Percentiles rank a stretch among this genome's conserved stretches.
These are phyloP conservation scores for Candida railenensis DNA, from an alignment of 805 yeast species.

Conservation along the genomic window DNA sequence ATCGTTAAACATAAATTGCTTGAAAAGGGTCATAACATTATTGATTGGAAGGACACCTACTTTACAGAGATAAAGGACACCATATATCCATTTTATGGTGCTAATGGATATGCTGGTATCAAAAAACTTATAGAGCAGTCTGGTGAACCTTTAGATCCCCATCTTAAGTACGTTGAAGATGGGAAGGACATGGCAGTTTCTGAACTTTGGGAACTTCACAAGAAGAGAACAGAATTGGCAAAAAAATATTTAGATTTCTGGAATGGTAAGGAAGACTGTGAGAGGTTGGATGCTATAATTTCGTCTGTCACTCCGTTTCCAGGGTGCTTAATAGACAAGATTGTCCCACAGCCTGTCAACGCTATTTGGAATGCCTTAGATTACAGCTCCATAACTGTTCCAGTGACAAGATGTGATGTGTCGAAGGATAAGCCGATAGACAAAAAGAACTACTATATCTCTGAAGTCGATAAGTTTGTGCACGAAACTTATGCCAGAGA, in stretches of 20 bases:
- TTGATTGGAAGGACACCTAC: constrained; percentile 42
- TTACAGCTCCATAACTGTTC: constrained; percentile 37
- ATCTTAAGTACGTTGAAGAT: constrained; percentile 33
- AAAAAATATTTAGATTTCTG: constrained; percentile 37
- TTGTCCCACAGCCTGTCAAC: constrained; percentile 48
- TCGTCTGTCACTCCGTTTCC: constrained; percentile 28
- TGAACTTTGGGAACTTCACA: constrained; percentile 4
- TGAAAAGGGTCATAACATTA: constrained; percentile 42
- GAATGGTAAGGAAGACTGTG: constrained; percentile 31
- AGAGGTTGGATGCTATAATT: constrained; percentile 32
- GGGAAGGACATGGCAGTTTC: constrained; percentile 31
- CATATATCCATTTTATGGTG: constrained; percentile 34
- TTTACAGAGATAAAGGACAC: constrained; percentile 24
- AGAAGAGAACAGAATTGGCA: background rate
- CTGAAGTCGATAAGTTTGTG: constrained; percentile 9
- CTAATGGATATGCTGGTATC: constrained; percentile 43
- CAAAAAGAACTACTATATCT: constrained; percentile 6
- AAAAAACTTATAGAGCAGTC: constrained; percentile 28
- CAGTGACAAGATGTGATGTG: constrained; percentile 42
- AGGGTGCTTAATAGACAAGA: constrained; percentile 44
- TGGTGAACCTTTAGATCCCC: constrained; percentile 45
- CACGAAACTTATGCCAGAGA: constrained; percentile 8
- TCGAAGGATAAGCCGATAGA: constrained; percentile 5
- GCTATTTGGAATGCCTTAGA: constrained; percentile 25
- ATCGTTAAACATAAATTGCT: constrained; percentile 1